A percentile compares a stretch with the other conserved stretches of the same genome.
Conservation (phyloP, 2,329 filamentous ascomycete genomes). For the Chalaropsis ovoidea region DNA sequence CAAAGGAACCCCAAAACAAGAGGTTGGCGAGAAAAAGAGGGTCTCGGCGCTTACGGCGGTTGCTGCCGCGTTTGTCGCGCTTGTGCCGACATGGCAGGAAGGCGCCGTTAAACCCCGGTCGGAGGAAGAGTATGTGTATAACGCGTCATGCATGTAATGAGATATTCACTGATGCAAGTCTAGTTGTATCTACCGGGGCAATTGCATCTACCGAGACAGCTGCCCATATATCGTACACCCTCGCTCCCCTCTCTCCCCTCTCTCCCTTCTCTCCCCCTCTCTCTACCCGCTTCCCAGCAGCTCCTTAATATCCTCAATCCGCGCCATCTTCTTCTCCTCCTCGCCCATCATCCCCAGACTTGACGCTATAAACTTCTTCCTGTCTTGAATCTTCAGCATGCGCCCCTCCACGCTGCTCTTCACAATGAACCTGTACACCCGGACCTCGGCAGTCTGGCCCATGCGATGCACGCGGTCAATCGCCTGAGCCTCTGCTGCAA, state of each 20-base stretch:
- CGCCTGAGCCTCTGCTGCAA: conserved; percentile 89
- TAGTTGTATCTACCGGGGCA: too few relatives aligned
- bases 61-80: not conserved
- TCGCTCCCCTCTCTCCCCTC: not conserved
- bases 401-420: conserved; percentile 86
- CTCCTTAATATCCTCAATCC: conserved; percentile 90
- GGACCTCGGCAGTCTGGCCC: conserved; percentile 80
- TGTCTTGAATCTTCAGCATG: conserved; percentile 86
- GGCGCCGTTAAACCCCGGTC: too few relatives aligned
- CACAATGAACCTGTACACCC: conserved; percentile 79
- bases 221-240: not conserved
- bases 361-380: conserved; percentile 95
- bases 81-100: not conserved
- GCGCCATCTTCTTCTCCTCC: conserved; percentile 79
- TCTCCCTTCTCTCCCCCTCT: not conserved
- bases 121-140: too few relatives aligned
- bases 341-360: conserved; percentile 90
- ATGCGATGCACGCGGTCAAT: conserved; percentile 97
- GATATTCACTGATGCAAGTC: too few relatives aligned
- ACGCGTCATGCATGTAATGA: too few relatives aligned
- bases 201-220: too few relatives aligned
- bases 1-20: not conserved
- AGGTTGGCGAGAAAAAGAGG: not conserved
- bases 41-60: not conserved
- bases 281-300: conserved; percentile 43